phyloP scores from a whole-genome alignment of 163 green algal genomes.

The Picocystis sp. region DNA sequence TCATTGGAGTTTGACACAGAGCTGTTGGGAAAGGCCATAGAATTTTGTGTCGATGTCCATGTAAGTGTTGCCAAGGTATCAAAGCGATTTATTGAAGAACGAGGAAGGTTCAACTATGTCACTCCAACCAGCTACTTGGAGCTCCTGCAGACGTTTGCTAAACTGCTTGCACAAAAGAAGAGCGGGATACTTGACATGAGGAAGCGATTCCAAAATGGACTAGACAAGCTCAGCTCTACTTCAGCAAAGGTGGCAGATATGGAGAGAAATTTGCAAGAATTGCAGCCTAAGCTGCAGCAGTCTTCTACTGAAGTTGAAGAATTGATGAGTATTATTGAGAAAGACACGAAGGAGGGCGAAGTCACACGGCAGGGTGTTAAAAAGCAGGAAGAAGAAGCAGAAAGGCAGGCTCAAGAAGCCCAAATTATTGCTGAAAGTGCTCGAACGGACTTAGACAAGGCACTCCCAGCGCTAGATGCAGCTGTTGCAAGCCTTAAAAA shows the following conservation, averaged over 20 bases:
- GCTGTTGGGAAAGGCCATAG: background rate
- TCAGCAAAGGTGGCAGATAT: slow-evolving; percentile 47
- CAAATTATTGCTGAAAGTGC: slow-evolving; percentile 44
- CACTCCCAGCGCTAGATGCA: slow-evolving; percentile 52
- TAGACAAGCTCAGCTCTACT: slow-evolving; percentile 58
- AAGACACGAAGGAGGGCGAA: slow-evolving; percentile 59
- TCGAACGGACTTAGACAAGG: slow-evolving; percentile 51
- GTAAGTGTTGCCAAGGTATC: slow-evolving; percentile 1
- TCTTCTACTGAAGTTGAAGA: slow-evolving; percentile 55
- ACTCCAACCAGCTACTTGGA: slow-evolving; percentile 66
- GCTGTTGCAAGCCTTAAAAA: slow-evolving; percentile 53
- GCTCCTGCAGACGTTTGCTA: slow-evolving; percentile 59
- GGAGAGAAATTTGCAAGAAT: slow-evolving; percentile 50
- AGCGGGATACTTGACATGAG: slow-evolving; percentile 33
- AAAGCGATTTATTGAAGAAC: slow-evolving; percentile 4
- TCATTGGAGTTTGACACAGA: slow-evolving; percentile 19
- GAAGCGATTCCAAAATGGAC: slow-evolving; percentile 38
- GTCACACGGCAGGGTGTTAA: slow-evolving; percentile 37
- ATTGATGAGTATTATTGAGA: slow-evolving; percentile 63
- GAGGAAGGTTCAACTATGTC: slow-evolving; percentile 48
- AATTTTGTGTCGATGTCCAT: background rate
- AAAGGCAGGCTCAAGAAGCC: slow-evolving; percentile 42
- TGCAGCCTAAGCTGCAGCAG: slow-evolving; percentile 54
- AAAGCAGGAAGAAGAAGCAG: slow-evolving; percentile 51
- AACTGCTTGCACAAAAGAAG: slow-evolving; percentile 49